phyloP scores from a whole-genome alignment of 2,329 filamentous ascomycete genomes.

The Bipolaris zeicola region DNA sequence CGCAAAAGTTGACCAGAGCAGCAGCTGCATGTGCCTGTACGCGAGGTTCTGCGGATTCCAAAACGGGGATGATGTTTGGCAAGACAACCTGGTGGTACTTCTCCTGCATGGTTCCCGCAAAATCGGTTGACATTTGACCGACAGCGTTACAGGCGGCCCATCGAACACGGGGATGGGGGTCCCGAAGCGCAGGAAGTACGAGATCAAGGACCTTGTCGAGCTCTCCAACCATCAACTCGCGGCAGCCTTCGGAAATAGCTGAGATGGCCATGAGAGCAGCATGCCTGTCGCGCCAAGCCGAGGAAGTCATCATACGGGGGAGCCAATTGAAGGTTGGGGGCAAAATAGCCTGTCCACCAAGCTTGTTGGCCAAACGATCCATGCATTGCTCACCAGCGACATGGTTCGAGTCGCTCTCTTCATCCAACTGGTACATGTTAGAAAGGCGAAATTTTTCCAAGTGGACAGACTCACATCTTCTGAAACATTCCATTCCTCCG shows the following conservation, averaged over 20 bases:
- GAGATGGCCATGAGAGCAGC: conserved; percentile 98
- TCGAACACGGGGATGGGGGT: conserved; percentile 89
- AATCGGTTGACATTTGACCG: conserved; percentile 99
- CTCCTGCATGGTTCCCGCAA: conserved; percentile 96
- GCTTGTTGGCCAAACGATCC: conserved; percentile 95
- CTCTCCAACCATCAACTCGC: conserved; percentile 93
- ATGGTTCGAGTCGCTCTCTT: conserved; percentile 96
- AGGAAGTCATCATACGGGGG: conserved; percentile 95
- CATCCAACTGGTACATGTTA: conserved; percentile 67
- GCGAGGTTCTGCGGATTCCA: conserved; percentile 86
- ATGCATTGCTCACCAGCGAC: conserved; percentile 98
- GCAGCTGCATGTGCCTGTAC: conserved; percentile 97
- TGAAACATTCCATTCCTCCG: conserved; percentile 86
- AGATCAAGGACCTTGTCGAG: conserved; percentile 91
- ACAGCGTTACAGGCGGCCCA: conserved; percentile 98
- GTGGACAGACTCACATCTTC: conserved; percentile 64
- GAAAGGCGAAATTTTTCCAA: neutral
- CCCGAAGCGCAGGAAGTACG: conserved; percentile 88
- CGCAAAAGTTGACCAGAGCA: conserved; percentile 98
- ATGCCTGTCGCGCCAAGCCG: conserved; percentile 92
- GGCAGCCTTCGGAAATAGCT: conserved; percentile 95
- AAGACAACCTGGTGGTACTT: conserved; percentile 90
- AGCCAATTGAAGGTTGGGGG: conserved; percentile 96
- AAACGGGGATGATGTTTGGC: conserved; percentile 87
- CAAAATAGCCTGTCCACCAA: conserved; percentile 90